Conservation (phyloP, 352 stramenopile species). For the Nothophytophthora sp. region DNA sequence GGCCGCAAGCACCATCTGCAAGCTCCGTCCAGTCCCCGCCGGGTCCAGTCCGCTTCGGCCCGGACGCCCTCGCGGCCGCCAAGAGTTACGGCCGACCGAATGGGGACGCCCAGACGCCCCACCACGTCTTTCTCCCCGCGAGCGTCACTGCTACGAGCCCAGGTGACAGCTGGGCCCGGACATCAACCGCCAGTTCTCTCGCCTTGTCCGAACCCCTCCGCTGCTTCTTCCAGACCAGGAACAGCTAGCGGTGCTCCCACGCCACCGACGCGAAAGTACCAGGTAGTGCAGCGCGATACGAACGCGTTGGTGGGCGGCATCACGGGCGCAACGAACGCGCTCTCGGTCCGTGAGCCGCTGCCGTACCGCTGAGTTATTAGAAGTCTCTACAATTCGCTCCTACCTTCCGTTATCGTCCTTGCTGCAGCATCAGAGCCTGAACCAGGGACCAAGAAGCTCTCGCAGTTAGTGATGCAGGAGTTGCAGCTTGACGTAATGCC, state of each 20-base stretch:
- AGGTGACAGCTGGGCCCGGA: background rate
- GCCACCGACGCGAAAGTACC: constrained; percentile 38
- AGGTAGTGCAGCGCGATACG: constrained; percentile 44
- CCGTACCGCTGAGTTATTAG: constrained; percentile 45
- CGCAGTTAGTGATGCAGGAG: constrained; percentile 3
- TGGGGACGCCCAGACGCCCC: constrained; percentile 21
- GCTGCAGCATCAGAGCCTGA: too few species aligned
- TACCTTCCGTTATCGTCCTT: too few species aligned
- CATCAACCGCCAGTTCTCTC: background rate
- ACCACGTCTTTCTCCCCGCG: constrained; percentile 51
- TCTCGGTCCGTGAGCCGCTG: constrained; percentile 48
- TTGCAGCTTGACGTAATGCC: background rate
- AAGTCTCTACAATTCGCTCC: too few species aligned
- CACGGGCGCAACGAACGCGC: constrained; percentile 37
- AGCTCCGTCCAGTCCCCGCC: constrained; percentile 3
- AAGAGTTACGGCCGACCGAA: constrained; percentile 7
- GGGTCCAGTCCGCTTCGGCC: constrained; percentile 21
- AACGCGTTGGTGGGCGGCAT: constrained; percentile 33
- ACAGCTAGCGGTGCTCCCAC: constrained; percentile 4
- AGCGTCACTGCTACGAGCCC: constrained; percentile 18
- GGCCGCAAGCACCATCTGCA: background rate
- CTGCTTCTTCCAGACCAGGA: constrained; percentile 15
- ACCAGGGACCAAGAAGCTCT: too few species aligned
- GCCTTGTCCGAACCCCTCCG: background rate
- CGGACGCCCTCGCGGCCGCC: background rate